Conservation (phyloP, 768 basidiomycete species). For the Cystobasidiopsis lactophilus region DNA sequence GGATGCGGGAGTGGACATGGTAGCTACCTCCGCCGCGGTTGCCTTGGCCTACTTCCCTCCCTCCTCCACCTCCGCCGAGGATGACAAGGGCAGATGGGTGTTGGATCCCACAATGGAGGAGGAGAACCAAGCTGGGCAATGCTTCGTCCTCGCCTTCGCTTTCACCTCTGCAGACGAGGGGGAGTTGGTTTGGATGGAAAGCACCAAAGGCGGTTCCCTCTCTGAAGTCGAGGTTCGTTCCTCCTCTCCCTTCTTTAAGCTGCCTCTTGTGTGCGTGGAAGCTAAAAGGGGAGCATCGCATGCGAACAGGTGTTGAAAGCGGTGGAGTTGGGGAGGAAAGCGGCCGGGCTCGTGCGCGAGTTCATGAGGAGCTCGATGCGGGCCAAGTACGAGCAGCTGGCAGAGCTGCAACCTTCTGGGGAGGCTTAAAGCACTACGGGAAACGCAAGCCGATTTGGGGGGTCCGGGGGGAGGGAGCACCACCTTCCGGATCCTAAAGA, state of each 20-base stretch:
- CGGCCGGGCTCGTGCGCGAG: slow-evolving; percentile 3
- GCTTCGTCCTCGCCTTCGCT: slow-evolving; percentile 14
- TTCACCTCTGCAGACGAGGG: slow-evolving; percentile 13
- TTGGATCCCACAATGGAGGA: slow-evolving; percentile 24
- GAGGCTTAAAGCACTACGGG: no score
- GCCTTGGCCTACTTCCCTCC: slow-evolving; percentile 13
- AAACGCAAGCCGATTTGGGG: no score
- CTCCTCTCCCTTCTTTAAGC: no score
- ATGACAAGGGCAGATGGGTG: slow-evolving; percentile 12
- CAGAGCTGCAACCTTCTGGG: no score
- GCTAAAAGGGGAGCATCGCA: background rate
- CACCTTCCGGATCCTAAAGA: no score
- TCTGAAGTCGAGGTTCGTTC: slow-evolving; percentile 10
- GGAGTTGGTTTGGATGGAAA: slow-evolving; percentile 10
- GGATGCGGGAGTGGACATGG: slow-evolving; percentile 23
- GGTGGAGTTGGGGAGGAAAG: slow-evolving; percentile 9
- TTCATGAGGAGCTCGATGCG: slow-evolving; percentile 16
- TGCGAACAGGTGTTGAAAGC: slow-evolving; percentile 13
- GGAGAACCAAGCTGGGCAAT: slow-evolving; percentile 16
- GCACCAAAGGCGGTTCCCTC: slow-evolving; percentile 7
- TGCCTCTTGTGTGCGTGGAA: background rate
- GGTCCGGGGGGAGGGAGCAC: no score
- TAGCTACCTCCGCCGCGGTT: slow-evolving; percentile 21
- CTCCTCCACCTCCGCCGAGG: no score
- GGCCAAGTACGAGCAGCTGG: slow-evolving; percentile 8